Conservation (phyloP, 2,329 filamentous ascomycete genomes). For the Neurospora crassa region DNA sequence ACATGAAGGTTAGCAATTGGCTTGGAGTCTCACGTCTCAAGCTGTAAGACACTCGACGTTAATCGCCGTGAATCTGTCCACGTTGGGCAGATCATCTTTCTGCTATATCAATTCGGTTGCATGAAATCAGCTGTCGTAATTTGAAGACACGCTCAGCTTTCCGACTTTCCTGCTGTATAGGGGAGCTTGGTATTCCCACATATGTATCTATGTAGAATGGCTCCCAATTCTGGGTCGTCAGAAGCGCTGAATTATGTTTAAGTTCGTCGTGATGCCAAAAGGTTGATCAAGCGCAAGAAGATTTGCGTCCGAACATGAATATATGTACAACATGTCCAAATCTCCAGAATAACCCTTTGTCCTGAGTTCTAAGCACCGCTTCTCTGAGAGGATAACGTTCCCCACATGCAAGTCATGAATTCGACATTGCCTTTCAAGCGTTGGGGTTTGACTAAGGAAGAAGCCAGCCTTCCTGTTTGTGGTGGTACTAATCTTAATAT, state of each 20-base stretch:
- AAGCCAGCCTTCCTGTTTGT: background rate
- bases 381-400: background rate
- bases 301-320: background rate
- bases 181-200: background rate
- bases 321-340: background rate
- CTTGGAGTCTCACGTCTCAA: background rate
- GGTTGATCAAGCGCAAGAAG: background rate
- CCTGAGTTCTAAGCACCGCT: background rate
- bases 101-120: background rate
- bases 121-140: background rate
- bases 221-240: background rate
- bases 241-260: background rate
- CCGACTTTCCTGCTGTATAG: background rate
- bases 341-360: background rate
- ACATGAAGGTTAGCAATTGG: background rate
- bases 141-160: background rate
- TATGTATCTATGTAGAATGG: background rate
- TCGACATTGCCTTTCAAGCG: background rate
- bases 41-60: background rate
- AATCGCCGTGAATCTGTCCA: background rate
- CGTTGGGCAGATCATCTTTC: background rate
- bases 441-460: background rate
- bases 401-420: background rate
- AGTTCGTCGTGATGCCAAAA: background rate
- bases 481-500: background rate